Conservation (phyloP, 2,329 filamentous ascomycete species). For the Orbilia ellipsospora region DNA sequence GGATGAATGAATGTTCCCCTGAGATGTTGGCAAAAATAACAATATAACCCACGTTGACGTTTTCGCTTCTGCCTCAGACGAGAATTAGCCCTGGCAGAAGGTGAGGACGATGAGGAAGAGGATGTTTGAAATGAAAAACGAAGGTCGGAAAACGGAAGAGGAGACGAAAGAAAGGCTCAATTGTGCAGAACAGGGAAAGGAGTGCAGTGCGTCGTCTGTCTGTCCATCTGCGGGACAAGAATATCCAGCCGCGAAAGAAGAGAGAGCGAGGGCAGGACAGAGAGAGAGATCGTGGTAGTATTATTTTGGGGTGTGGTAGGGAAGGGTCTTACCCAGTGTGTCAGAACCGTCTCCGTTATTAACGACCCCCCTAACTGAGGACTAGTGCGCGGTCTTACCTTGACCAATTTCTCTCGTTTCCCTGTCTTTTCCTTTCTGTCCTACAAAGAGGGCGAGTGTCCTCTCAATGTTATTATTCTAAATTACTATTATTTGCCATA, state of each 20-base stretch:
- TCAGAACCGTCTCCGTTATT: slow-evolving; percentile 56
- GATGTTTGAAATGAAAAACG: slow-evolving; percentile 54
- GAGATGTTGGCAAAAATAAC: slow-evolving; percentile 30
- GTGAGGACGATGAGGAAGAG: slow-evolving; percentile 15
- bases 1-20: slow-evolving; percentile 44
- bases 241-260: slow-evolving; percentile 47
- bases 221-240: slow-evolving; percentile 34
- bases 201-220: slow-evolving; percentile 17
- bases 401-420: slow-evolving; percentile 32
- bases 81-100: slow-evolving; percentile 43
- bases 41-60: slow-evolving; percentile 21
- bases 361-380: slow-evolving; percentile 52
- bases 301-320: slow-evolving; percentile 38
- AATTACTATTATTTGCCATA: neutral
- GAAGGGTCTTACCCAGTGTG: slow-evolving; percentile 54
- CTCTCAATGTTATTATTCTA: neutral
- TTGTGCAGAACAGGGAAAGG: slow-evolving; percentile 43
- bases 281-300: slow-evolving; percentile 25
- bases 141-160: slow-evolving; percentile 47
- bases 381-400: slow-evolving; percentile 50
- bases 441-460: neutral
- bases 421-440: slow-evolving; percentile 17
- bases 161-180: slow-evolving; percentile 46
- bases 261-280: slow-evolving; percentile 18
- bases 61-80: slow-evolving; percentile 50